Base-by-base conservation (phyloP, 2,329 filamentous ascomycete genomes). In the Fusarium sp. region DNA sequence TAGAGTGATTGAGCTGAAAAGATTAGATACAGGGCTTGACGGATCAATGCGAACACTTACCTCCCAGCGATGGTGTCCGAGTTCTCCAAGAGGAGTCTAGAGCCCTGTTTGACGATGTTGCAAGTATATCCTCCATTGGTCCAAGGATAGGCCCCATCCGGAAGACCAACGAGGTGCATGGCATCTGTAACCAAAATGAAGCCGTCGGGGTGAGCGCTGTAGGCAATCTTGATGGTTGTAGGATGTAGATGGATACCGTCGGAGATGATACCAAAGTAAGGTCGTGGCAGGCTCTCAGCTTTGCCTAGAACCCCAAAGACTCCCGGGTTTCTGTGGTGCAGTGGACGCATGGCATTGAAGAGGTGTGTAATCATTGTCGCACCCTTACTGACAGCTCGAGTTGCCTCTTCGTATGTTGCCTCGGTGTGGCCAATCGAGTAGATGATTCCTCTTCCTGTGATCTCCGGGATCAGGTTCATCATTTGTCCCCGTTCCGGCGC, bases 201-300 rank as follows among this genome's bases (percentile, higher is more conserved):
- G 1, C 93, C 93, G 5, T 88, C 84, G 0, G 92, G 92, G 71
- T 97, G 91, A 1, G 92, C 88, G 65, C 91, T 91, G 79, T 89
- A 96, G 2, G 93, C 93, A 57, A 97, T 94, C 74, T 93, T 93
- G 76, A 97, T 87, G 0, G 90, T 91, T 1, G 92, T 93, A 0
- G 92, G 91, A 68, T 97, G 93, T 29, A 97, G 80, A 73, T 97
- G 93, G 61, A 96, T 92, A 17, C 93, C 93, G 72, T 97, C 93
- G 4, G 91, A 87, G 58, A 97, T 97, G 70, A 97, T 85, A 55
- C 93, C 93, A 73, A 94, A 97, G 75, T 84, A 97, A 0, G 93
- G 93, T 47, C 88, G 82, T 11, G 77, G 73, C 50, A 79, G 70
- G 58, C 75, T 80, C 68, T 88, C 84, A 9, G 83, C 83, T 60